phyloP scores from a whole-genome alignment of 257 asterid species.

The Nicotiana benthamiana region DNA sequence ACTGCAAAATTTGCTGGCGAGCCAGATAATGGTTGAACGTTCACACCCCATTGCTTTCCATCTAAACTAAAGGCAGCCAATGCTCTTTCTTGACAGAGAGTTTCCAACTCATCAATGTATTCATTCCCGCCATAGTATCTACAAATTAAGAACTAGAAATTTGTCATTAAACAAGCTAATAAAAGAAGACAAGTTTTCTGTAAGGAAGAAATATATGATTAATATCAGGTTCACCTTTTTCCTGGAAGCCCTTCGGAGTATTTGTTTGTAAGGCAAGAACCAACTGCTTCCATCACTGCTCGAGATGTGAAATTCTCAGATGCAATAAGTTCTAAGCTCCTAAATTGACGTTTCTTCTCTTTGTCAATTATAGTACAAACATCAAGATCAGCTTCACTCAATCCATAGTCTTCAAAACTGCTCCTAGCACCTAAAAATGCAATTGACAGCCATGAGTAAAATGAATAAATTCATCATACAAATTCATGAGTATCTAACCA shows the following conservation, averaged over 20 bases:
- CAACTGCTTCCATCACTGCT: slow-evolving; percentile 99
- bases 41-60: slow-evolving; percentile 75
- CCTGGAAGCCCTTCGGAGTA: slow-evolving; percentile 97
- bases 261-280: slow-evolving; percentile 94
- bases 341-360: slow-evolving; percentile 86
- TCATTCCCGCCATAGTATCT: slow-evolving; percentile 96
- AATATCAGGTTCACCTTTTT: slow-evolving; percentile 44
- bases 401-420: slow-evolving; percentile 48
- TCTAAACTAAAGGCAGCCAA: slow-evolving; percentile 83
- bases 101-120: slow-evolving; percentile 81
- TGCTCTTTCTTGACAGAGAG: slow-evolving; percentile 89
- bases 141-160: neutral
- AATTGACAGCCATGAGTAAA: neutral
- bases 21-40: slow-evolving; percentile 92
- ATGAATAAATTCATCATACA: neutral
- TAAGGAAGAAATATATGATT: neutral
- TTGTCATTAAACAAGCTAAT: neutral
- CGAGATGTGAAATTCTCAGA: slow-evolving; percentile 95
- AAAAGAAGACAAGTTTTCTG: neutral
- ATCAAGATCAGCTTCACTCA: slow-evolving; percentile 75
- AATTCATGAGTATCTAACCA: neutral
- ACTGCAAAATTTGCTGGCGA: slow-evolving; percentile 97
- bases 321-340: slow-evolving; percentile 90
- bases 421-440: slow-evolving; percentile 40
- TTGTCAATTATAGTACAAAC: slow-evolving; percentile 56